These are phyloP conservation scores for Lignosus rhinocerotis DNA, from an alignment of 1,284 basidiomycete species.

Conservation along the genomic window DNA sequence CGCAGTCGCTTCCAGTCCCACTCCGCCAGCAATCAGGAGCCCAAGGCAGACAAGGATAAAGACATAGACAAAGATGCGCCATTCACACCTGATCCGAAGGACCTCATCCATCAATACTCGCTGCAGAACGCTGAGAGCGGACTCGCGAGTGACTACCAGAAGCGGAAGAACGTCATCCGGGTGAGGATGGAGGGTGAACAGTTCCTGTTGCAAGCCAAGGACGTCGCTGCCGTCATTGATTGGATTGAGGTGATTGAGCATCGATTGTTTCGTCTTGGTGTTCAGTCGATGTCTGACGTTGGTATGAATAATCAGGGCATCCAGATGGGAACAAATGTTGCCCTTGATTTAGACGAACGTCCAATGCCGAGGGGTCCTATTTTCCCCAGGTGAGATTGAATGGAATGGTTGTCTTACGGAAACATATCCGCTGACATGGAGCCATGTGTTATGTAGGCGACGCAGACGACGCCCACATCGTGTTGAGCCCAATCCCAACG, in stretches of 20 bases:
- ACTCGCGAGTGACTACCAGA: slow-evolving; percentile 92
- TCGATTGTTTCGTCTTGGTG: no score
- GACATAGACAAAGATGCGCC: slow-evolving; percentile 30
- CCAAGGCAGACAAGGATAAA: slow-evolving; percentile 4
- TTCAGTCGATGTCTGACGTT: background rate
- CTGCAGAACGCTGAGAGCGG: slow-evolving; percentile 92
- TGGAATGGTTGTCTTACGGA: background rate
- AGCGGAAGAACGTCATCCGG: slow-evolving; percentile 94
- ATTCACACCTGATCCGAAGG: slow-evolving; percentile 42
- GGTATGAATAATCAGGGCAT: slow-evolving; percentile 55
- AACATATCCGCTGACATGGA: slow-evolving; percentile 1
- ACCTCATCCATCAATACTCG: slow-evolving; percentile 70
- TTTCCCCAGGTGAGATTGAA: slow-evolving; percentile 64
- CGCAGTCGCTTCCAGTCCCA: slow-evolving; percentile 22
- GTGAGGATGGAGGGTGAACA: slow-evolving; percentile 94
- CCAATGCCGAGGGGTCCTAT: slow-evolving; percentile 86
- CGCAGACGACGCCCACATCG: slow-evolving; percentile 20
- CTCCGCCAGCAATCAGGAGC: slow-evolving; percentile 3
- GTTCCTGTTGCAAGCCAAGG: slow-evolving; percentile 90
- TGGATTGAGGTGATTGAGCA: slow-evolving; percentile 85
- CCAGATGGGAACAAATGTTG: slow-evolving; percentile 92
- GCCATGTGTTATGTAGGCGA: slow-evolving; percentile 5
- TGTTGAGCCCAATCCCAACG: slow-evolving; percentile 1
- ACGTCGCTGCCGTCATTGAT: slow-evolving; percentile 85
- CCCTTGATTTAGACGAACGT: slow-evolving; percentile 88